A percentile compares a stretch with the other conserved stretches of the same genome.
Evolutionary conservation across 768 basidiomycete species (phyloP).

Genomic region (Boletus insuetus): DNA sequence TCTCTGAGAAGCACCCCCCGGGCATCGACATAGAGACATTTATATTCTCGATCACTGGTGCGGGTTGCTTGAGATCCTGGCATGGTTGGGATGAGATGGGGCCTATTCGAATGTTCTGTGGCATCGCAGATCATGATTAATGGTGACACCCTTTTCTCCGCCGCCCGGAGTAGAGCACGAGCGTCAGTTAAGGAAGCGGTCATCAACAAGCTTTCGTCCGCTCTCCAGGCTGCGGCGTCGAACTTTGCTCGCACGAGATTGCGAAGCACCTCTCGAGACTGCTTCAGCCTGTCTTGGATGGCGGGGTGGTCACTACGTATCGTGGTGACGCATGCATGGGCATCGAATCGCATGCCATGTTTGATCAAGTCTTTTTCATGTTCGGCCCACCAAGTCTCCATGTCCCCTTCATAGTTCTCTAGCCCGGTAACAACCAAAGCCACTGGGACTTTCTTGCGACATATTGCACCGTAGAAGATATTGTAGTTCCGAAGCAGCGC

Average conservation of each 20-base stretch:
- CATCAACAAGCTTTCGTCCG: conserved; percentile 14
- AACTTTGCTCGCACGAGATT: conserved; percentile 14
- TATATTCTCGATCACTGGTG: conserved; percentile 10
- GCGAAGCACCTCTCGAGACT: conserved; percentile 21
- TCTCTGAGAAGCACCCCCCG: background rate
- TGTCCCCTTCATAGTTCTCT: conserved; percentile 33
- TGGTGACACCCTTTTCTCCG: conserved; percentile 11
- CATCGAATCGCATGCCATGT: conserved; percentile 36
- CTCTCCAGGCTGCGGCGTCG: conserved; percentile 21
- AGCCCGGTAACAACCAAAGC: conserved; percentile 36
- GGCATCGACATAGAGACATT: conserved; percentile 10
- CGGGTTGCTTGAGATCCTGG: background rate
- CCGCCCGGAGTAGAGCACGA: conserved; percentile 10
- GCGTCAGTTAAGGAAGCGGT: conserved; percentile 22
- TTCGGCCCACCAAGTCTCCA: conserved; percentile 39
- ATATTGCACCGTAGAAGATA: conserved; percentile 29
- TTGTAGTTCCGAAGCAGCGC: conserved; percentile 30
- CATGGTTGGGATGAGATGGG: conserved; percentile 1
- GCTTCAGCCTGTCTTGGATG: conserved; percentile 17
- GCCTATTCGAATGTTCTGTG: background rate
- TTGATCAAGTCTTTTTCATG: conserved; percentile 31
- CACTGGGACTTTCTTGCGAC: conserved; percentile 30
- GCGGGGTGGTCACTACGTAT: conserved; percentile 24
- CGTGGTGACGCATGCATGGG: conserved; percentile 42
- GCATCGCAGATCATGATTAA: conserved; percentile 18